Conservation (phyloP, 2,329 filamentous ascomycete species). For the Stachybotrys chartarum region DNA sequence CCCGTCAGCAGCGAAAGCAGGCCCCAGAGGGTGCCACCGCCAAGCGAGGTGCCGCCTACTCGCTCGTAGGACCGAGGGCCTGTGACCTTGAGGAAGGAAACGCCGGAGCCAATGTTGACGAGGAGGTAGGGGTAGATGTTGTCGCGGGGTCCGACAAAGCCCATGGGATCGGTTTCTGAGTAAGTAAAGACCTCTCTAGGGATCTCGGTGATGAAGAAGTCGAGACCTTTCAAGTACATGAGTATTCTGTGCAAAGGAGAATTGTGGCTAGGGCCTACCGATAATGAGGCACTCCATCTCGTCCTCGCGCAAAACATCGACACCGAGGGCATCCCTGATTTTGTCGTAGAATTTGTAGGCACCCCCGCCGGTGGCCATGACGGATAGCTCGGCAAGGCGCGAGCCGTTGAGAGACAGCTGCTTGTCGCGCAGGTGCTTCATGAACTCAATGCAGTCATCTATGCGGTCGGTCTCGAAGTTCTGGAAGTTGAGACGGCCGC, state of each 20-base stretch:
- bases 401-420: conserved; percentile 71
- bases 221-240: conserved; percentile 57
- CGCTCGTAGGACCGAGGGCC: conserved; percentile 80
- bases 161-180: conserved; percentile 83
- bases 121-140: conserved; percentile 90
- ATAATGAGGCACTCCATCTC: conserved; percentile 99
- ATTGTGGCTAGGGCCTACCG: conserved; percentile 40
- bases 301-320: conserved; percentile 86
- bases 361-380: conserved; percentile 94
- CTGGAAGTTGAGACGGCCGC: conserved; percentile 88
- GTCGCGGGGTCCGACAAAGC: conserved; percentile 73
- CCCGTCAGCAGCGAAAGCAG: conserved; percentile 85
- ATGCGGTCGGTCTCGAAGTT: conserved; percentile 95
- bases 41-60: conserved; percentile 89
- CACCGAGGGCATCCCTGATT: conserved; percentile 73
- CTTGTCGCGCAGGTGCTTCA: conserved; percentile 77
- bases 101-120: conserved; percentile 96
- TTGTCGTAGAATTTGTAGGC: conserved; percentile 96
- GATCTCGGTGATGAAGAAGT: conserved; percentile 98
- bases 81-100: conserved; percentile 95
- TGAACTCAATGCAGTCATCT: conserved; percentile 87
- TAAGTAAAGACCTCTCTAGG: conserved; percentile 97
- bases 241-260: background rate
- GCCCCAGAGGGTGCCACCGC: conserved; percentile 97
- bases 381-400: conserved; percentile 64